Evolutionary conservation across 1,284 basidiomycete species (phyloP), one percentile per base, ranked within the genome.

Genomic region (Cutaneotrichosporon arboriforme): DNA sequence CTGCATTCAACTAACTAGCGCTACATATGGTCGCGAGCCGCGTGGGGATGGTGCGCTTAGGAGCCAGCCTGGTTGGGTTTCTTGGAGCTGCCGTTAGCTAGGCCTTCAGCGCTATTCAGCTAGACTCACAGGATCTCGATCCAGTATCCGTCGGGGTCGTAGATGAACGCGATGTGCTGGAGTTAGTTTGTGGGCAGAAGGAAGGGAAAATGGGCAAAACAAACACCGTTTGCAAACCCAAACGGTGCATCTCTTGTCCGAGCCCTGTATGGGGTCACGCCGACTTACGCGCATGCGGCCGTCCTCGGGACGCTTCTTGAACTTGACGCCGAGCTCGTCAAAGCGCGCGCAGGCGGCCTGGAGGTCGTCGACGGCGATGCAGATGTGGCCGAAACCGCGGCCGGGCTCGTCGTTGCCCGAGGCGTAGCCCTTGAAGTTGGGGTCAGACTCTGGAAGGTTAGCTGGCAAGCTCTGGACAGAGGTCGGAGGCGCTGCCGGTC

Each of bases 251-350:
- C n/a, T n/a, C n/a, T n/a, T n/a, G n/a, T n/a, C n/a, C n/a, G n/a
- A n/a, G n/a, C n/a, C n/a, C n/a, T n/a, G n/a, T n/a, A n/a, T n/a
- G n/a, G n/a, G n/a, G n/a, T 10, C 36, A 4, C 12, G 17, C 17
- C 21, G 20, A 58, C 90, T 87, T 64, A 86, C 69, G 72, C 76
- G 83, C 88, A 96, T 93, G 70, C 81, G 85, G 7, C 91, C 91
- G 52, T 94, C 91, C 4, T 81, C 83, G 38, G 84, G 85, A 55
- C 81, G 82, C 79, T 96, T 97, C 81, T 93, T 88, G 79, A 94
- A 97, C 49, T 79, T 76, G 38, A 94, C 91, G 7, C 86, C 85
- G 17, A 90, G 80, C 56, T 81, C 76, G 63, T 91, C 89, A 59
- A 98, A 90, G 37, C 90, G 82, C 44, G 80, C 84, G 63, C 90